A percentile compares a stretch with the other conserved stretches of the same genome.
Evolutionary conservation across 176 grass and related monocot species (phyloP).

Genomic region (Musa itinerans): DNA sequence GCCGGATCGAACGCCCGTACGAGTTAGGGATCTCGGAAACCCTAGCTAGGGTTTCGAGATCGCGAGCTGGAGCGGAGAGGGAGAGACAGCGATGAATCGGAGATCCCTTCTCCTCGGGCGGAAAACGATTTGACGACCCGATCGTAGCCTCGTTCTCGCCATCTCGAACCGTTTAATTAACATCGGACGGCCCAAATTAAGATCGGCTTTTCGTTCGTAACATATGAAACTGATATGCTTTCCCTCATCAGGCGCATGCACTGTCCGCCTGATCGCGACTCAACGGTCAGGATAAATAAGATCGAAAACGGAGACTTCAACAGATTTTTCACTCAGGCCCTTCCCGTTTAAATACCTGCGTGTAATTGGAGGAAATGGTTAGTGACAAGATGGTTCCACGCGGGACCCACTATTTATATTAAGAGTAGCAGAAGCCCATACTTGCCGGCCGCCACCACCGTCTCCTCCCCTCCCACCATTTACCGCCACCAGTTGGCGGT

Average conservation of each 20-base stretch:
- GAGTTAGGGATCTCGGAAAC: slow-evolving; percentile 5
- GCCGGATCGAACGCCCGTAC: neutral
- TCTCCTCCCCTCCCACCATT: too few species aligned
- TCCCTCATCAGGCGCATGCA: neutral
- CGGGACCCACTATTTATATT: too few species aligned
- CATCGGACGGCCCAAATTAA: neutral
- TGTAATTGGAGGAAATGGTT: too few species aligned
- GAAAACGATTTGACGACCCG: neutral
- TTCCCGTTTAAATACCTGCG: too few species aligned
- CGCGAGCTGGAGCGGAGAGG: neutral
- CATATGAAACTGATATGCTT: neutral
- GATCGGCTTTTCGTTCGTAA: too few species aligned
- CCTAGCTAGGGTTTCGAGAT: slow-evolving; percentile 4
- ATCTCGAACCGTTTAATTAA: neutral
- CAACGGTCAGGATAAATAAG: neutral
- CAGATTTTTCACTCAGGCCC: too few species aligned
- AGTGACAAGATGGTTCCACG: too few species aligned
- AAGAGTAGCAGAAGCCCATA: too few species aligned
- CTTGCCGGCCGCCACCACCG: too few species aligned
- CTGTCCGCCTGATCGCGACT: neutral
- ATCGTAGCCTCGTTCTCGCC: neutral
- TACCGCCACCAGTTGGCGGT: too few species aligned
- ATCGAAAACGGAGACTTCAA: too few species aligned
- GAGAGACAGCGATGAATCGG: neutral
- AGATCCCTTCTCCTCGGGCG: neutral